phyloP scores from a whole-genome alignment of 2,329 filamentous ascomycete species.

The Botrytis sinoallii region DNA sequence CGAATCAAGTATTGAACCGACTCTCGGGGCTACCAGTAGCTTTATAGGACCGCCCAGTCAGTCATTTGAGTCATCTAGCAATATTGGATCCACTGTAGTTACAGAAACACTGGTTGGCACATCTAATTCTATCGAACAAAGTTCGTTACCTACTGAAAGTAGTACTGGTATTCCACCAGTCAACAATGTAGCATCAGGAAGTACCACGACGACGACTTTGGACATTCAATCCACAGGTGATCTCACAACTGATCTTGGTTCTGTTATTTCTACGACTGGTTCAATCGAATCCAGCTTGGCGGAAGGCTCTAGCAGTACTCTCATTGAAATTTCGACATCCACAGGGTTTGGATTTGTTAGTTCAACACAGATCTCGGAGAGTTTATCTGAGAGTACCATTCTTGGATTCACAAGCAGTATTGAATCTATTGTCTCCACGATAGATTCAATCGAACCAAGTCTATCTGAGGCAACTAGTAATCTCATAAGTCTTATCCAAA shows the following conservation, averaged over 20 bases:
- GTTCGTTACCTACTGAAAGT: not conserved
- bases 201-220: not conserved
- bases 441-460: not conserved
- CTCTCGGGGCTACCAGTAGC: not conserved
- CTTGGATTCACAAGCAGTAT: not conserved
- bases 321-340: not conserved
- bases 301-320: not conserved
- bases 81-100: not conserved
- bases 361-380: not conserved
- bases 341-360: not conserved
- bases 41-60: not conserved
- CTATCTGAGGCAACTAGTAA: not conserved
- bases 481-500: not conserved
- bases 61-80: not conserved
- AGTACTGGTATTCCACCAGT: conserved; percentile 2
- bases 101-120: not conserved
- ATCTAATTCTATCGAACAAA: not conserved
- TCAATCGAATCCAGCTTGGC: not conserved
- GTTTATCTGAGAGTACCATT: not conserved
- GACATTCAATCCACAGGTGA: not conserved
- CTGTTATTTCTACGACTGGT: not conserved
- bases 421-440: not conserved
- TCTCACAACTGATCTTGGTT: not conserved
- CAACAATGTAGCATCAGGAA: not conserved
- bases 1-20: not conserved